Base-by-base conservation (phyloP, 257 asterid species). In the Solanum etuberosum region DNA sequence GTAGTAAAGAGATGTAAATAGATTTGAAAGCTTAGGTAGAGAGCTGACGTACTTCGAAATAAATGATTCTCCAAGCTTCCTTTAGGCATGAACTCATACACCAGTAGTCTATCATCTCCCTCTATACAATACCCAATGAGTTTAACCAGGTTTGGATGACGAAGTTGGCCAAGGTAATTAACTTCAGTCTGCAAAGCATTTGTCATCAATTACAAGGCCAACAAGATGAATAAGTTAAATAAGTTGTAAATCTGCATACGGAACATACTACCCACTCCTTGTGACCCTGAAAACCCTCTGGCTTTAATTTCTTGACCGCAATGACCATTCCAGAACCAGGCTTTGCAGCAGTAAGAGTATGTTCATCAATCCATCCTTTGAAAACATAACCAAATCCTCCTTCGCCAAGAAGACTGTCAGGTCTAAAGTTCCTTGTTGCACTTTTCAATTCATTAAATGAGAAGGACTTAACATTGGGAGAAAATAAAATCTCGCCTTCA, bases 271-370 rank as follows among this genome's bases (percentile, higher is more conserved):
- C 88, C 99, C 99, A 96, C 94, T 96, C 98, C 88, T 96, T 95
- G 92, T 96, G 99, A 87, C 99, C 99, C 90, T 96, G 99, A 86
- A 93, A 96, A 37, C 99, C 98, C 89, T 96, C 99, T 15, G 98
- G 98, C 91, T 96, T 95, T 81, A 96, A 90, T 91, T 92, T 95
- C 94, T 96, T 96, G 82, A 96, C 99, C 18, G 99, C 99, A 81
- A 96, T 92, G 91, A 95, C 98, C 90, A 95, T 86, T 84, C 99
- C 98, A 18, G 95, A 95, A 83, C 99, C 98, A 6, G 98, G 95
- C 86, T 65, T 96, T 59, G 97, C 61, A 73, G 99, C 95, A 86
- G 93, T 90, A 63, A 94, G 94, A 14, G 91, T 91, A 59, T 91
- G 89, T 87, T 92, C 98, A 42, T 96, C 99, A 31, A 96, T 93